These are phyloP conservation scores for Cladosporium oxysporum DNA, from an alignment of 2,329 filamentous ascomycete species.

Conservation along the genomic window DNA sequence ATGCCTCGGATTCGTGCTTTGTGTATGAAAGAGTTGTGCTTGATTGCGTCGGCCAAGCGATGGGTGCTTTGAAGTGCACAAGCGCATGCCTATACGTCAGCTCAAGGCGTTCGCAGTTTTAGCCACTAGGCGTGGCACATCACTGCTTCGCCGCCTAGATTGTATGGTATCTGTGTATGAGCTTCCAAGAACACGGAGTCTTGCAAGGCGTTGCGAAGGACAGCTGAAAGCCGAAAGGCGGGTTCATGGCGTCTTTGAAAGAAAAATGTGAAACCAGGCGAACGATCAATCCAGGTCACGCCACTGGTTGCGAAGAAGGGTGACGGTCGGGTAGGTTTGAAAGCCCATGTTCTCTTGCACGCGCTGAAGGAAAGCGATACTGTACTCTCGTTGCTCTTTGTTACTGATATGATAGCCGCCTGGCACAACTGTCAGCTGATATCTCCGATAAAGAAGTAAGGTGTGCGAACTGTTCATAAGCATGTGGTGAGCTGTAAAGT, in stretches of 20 bases:
- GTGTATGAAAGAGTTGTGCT: not conserved
- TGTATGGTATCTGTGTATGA: not conserved
- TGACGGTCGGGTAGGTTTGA: conserved; percentile 24
- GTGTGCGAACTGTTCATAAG: conserved; percentile 21
- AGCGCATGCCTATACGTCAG: not conserved
- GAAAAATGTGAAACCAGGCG: not conserved
- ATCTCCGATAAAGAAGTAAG: not conserved
- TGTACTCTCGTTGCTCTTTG: conserved; percentile 23
- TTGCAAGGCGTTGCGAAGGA: not conserved
- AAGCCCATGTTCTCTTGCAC: conserved; percentile 26
- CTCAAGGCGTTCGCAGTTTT: not conserved
- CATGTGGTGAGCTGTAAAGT: conserved; percentile 29
- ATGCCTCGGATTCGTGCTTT: not conserved
- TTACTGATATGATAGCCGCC: conserved; percentile 29
- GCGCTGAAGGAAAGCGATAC: conserved; percentile 24
- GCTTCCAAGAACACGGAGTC: not conserved
- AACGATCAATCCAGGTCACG: conserved; percentile 24
- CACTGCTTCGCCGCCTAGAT: not conserved
- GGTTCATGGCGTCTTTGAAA: not conserved
- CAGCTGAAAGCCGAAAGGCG: not conserved
- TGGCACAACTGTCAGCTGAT: not conserved
- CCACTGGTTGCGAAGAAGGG: conserved; percentile 28
- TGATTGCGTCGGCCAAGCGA: not conserved
- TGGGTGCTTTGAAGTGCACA: not conserved
- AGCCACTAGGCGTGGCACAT: not conserved